Percentiles rank a stretch among this genome's conserved stretches.
These are phyloP conservation scores for Pachyrhizus erosus DNA, from an alignment of 306 rosid genomes.

Conservation along the genomic window DNA sequence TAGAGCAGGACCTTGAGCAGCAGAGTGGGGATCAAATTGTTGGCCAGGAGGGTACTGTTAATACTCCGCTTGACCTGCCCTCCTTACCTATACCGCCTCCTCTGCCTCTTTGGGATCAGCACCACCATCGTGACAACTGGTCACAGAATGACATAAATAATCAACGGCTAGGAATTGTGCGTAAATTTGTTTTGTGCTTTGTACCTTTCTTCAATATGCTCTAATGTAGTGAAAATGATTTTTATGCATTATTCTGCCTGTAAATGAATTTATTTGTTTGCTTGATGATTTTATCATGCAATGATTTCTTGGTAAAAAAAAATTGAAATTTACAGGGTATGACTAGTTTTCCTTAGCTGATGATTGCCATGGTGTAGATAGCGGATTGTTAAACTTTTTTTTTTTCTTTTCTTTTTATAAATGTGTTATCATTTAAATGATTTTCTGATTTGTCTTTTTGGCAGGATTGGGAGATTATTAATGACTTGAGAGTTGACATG, in stretches of 20 bases:
- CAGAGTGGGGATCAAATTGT: conserved; percentile 59
- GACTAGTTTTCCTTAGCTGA: background rate
- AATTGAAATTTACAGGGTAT: background rate
- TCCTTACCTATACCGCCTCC: conserved; percentile 63
- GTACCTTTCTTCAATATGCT: conserved; percentile 15
- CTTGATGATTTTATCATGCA: background rate
- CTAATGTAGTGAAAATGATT: background rate
- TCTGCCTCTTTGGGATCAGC: conserved; percentile 71
- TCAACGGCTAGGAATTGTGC: conserved; percentile 70
- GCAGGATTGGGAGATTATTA: conserved; percentile 91
- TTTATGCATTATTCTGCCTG: background rate
- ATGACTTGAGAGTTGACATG: conserved; percentile 93
- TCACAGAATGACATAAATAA: conserved; percentile 67
- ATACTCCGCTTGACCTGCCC: conserved; percentile 56
- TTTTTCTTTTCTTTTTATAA: background rate
- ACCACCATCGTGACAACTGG: conserved; percentile 67
- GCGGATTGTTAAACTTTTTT: background rate
- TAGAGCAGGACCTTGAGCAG: conserved; percentile 68
- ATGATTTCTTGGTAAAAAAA: background rate
- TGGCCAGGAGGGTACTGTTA: conserved; percentile 55
- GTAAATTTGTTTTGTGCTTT: conserved; percentile 44
- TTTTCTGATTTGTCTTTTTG: background rate
- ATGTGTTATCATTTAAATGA: background rate
- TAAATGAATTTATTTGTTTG: background rate
- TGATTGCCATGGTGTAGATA: background rate